phyloP scores from a whole-genome alignment of 208 protist genomes.

The Balamuthia mandrillaris region DNA sequence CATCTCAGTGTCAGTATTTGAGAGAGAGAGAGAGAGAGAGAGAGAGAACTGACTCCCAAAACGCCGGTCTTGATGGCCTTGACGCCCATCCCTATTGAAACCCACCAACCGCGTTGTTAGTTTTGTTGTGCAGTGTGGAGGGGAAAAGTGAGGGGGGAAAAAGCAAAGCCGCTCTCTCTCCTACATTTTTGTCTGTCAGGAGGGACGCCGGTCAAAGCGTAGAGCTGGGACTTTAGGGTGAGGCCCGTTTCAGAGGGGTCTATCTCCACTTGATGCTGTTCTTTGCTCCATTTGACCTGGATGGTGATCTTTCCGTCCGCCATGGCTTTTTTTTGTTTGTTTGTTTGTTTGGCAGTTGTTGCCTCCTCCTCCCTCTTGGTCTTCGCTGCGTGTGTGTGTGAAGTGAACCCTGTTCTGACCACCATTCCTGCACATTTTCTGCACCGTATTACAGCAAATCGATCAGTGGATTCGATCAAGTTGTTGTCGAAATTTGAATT shows the following conservation, averaged over 20 bases:
- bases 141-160: neutral
- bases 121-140: neutral
- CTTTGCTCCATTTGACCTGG: constrained; percentile 72
- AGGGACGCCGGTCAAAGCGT: constrained; percentile 63
- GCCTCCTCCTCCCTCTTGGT: too few species aligned
- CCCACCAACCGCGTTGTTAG: neutral
- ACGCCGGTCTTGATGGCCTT: constrained; percentile 66
- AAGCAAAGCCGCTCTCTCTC: neutral
- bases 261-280: constrained; percentile 63
- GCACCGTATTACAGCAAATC: too few species aligned
- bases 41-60: constrained; percentile 48
- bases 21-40: neutral
- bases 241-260: constrained; percentile 40
- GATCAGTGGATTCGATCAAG: too few species aligned
- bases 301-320: too few species aligned
- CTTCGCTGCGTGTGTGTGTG: too few species aligned
- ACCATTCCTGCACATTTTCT: too few species aligned
- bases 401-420: too few species aligned
- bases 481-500: too few species aligned
- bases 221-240: constrained; percentile 71
- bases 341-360: too few species aligned
- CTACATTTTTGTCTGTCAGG: constrained; percentile 70
- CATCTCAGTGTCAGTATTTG: neutral
- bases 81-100: constrained; percentile 35
- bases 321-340: too few species aligned